Conservation (phyloP, 306 rosid genomes). For the Bauhinia variegata region DNA sequence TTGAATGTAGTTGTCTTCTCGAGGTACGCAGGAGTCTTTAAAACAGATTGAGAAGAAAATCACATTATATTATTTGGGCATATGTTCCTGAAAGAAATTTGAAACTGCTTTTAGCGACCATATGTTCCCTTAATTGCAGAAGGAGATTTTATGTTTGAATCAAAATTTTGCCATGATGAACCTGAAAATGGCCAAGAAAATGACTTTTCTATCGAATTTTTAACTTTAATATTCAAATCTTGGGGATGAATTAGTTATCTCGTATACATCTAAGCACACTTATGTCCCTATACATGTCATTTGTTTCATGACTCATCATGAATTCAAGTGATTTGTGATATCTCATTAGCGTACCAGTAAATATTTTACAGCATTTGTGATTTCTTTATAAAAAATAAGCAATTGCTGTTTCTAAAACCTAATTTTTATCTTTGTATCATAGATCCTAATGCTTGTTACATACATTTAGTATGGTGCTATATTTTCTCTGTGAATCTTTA, state of each 20-base stretch:
- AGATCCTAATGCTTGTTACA: conserved; percentile 12
- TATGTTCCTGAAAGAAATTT: conserved; percentile 22
- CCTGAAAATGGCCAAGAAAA: neutral
- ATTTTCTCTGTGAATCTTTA: conserved; percentile 10
- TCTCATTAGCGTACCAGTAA: conserved; percentile 17
- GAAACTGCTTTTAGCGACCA: conserved; percentile 22
- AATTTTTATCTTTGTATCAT: neutral
- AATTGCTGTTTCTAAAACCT: conserved; percentile 11
- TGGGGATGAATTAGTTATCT: neutral
- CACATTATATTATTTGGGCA: conserved; percentile 24
- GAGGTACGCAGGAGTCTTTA: conserved; percentile 52
- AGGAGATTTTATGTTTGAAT: conserved; percentile 15
- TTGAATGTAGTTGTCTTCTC: conserved; percentile 73
- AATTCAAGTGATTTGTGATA: conserved; percentile 8
- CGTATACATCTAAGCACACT: neutral
- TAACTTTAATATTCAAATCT: too few relatives aligned
- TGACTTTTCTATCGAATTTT: too few relatives aligned
- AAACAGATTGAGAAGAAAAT: neutral
- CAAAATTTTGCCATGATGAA: neutral
- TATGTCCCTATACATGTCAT: neutral
- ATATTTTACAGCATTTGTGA: conserved; percentile 11
- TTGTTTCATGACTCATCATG: conserved; percentile 6
- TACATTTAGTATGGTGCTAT: neutral
- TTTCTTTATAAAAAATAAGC: conserved; percentile 25
- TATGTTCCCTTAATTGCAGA: conserved; percentile 10